A percentile compares a stretch with the other conserved stretches of the same genome.
Evolutionary conservation across 768 basidiomycete species (phyloP).

Genomic region (Pleurotus tuoliensis): DNA sequence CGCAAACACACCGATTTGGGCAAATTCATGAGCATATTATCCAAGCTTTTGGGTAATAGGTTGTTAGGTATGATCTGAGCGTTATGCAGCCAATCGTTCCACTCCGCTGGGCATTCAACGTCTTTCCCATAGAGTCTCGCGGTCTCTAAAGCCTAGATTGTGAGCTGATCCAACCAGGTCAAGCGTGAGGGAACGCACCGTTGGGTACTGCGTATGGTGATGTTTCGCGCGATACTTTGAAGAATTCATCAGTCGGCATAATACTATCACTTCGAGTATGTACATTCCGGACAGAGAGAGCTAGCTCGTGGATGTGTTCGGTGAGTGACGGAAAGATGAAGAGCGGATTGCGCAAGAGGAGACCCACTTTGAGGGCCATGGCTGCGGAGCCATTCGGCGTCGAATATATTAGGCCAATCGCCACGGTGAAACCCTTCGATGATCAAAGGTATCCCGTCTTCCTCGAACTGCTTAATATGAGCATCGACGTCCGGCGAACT

Average conservation of each 20-base stretch:
- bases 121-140: conserved; percentile 79
- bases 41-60: conserved; percentile 47
- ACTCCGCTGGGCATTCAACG: conserved; percentile 59
- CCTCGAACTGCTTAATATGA: conserved; percentile 43
- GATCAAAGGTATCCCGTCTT: conserved; percentile 55
- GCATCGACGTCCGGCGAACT: conserved; percentile 22
- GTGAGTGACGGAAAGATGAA: neutral
- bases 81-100: conserved; percentile 58
- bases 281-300: conserved; percentile 60
- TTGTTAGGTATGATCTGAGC: conserved; percentile 44
- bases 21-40: conserved; percentile 58
- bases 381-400: conserved; percentile 46
- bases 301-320: conserved; percentile 26
- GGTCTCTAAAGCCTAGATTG: conserved; percentile 33
- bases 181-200: conserved; percentile 26
- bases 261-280: conserved; percentile 49
- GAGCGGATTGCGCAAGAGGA: neutral
- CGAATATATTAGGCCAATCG: conserved; percentile 59
- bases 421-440: conserved; percentile 58
- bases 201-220: conserved; percentile 29
- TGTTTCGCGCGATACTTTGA: conserved; percentile 36
- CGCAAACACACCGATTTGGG: conserved; percentile 42
- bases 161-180: conserved; percentile 1
- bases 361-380: conserved; percentile 25
- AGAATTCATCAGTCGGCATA: conserved; percentile 50